These are phyloP conservation scores for Botryosphaeria agaves DNA, from an alignment of 2,329 filamentous ascomycete species.

Conservation along the genomic window DNA sequence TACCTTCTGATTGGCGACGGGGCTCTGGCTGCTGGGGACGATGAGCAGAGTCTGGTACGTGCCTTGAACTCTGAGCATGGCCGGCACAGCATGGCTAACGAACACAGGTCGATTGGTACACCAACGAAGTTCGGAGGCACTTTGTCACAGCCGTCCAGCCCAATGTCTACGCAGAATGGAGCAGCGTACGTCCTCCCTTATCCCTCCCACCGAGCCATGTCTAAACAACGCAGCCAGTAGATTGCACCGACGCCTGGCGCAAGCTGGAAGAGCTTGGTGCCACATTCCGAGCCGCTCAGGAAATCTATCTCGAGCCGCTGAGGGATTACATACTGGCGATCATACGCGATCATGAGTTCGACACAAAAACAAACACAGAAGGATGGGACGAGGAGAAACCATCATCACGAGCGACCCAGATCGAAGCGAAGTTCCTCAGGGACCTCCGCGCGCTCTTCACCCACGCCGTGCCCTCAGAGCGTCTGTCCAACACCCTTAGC, in stretches of 20 bases:
- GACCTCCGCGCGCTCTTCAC: slow-evolving; percentile 49
- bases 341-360: slow-evolving; percentile 16
- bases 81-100: too few relatives aligned
- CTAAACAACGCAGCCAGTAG: slow-evolving; percentile 6
- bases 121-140: slow-evolving; percentile 23
- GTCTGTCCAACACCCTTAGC: slow-evolving; percentile 36
- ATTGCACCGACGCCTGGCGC: slow-evolving; percentile 10
- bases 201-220: slow-evolving; percentile 9
- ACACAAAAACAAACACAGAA: slow-evolving; percentile 21
- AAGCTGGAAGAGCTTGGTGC: slow-evolving; percentile 18
- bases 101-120: slow-evolving; percentile 26
- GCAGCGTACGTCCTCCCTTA: slow-evolving; percentile 8
- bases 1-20: slow-evolving; percentile 18
- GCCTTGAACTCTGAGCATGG: too few relatives aligned
- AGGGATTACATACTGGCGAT: slow-evolving; percentile 16
- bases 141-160: slow-evolving; percentile 19
- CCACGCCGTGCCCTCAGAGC: slow-evolving; percentile 37
- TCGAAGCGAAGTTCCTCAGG: slow-evolving; percentile 34
- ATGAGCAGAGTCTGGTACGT: slow-evolving; percentile 30
- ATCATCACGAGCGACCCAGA: slow-evolving; percentile 6
- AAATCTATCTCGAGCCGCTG: slow-evolving; percentile 18
- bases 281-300: slow-evolving; percentile 18
- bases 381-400: slow-evolving; percentile 9
- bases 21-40: slow-evolving; percentile 5
- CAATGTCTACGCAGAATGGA: slow-evolving; percentile 14